Conservation (phyloP, 805 yeast genomes). For the Yarrowia sp. region DNA sequence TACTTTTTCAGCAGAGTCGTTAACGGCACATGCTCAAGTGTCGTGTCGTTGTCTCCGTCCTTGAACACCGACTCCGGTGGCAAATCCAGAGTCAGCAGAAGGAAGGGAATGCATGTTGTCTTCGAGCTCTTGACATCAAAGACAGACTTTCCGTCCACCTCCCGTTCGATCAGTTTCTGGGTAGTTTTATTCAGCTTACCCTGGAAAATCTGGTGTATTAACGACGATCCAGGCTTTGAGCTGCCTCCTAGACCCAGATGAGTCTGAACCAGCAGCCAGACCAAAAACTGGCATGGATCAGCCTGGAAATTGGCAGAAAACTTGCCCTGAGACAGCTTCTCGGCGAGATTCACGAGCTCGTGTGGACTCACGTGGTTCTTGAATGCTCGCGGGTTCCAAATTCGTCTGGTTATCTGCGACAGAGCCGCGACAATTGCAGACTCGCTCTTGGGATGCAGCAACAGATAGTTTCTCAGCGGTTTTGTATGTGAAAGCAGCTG, state of each 20-base stretch:
- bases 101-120: conserved; percentile 40
- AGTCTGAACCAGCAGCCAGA: conserved; percentile 58
- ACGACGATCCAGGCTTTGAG: conserved; percentile 34
- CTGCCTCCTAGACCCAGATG: conserved; percentile 39
- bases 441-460: conserved; percentile 35
- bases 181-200: conserved; percentile 49
- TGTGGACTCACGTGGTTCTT: conserved; percentile 65
- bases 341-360: conserved; percentile 55
- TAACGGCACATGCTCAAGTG: conserved; percentile 53
- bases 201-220: conserved; percentile 47
- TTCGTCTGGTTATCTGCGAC: conserved; percentile 42
- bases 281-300: conserved; percentile 57
- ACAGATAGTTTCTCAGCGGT: conserved; percentile 48
- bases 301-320: conserved; percentile 43
- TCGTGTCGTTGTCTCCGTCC: conserved; percentile 44
- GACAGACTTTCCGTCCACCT: conserved; percentile 33
- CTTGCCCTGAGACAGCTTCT: conserved; percentile 45
- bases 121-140: conserved; percentile 33
- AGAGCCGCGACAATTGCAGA: neutral
- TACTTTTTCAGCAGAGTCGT: conserved; percentile 44
- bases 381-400: conserved; percentile 64
- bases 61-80: conserved; percentile 59
- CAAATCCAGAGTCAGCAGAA: conserved; percentile 57
- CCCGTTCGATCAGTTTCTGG: conserved; percentile 34
- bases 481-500: conserved; percentile 55